These are phyloP conservation scores for Ephemerocybe angulata DNA, from an alignment of 768 basidiomycete genomes.

Conservation along the genomic window DNA sequence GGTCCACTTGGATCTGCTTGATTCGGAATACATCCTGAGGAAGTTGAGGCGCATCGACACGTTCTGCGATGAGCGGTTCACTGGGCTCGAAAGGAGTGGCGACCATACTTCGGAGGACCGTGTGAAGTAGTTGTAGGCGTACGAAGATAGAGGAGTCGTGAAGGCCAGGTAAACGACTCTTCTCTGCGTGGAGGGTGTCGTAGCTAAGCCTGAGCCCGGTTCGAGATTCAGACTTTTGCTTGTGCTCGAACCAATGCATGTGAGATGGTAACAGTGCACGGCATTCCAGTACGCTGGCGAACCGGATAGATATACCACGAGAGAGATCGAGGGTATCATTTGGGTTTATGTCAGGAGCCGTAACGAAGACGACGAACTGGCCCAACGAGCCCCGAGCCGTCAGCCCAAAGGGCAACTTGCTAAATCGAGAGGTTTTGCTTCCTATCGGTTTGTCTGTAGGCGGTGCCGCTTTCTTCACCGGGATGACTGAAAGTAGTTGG, in stretches of 20 bases:
- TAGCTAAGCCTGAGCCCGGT: conserved; percentile 51
- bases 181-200: conserved; percentile 44
- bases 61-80: conserved; percentile 55
- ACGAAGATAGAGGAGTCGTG: conserved; percentile 39
- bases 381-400: conserved; percentile 54
- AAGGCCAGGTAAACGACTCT: conserved; percentile 24
- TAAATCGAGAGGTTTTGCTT: conserved; percentile 27
- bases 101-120: conserved; percentile 56
- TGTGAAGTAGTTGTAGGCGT: conserved; percentile 42
- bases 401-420: conserved; percentile 52
- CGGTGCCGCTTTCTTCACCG: conserved; percentile 16
- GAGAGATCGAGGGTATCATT: conserved; percentile 59
- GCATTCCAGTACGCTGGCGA: conserved; percentile 52
- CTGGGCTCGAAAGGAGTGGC: conserved; percentile 67
- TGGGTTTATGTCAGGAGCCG: conserved; percentile 80
- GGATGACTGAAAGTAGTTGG: conserved; percentile 42
- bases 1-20: conserved; percentile 23
- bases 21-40: conserved; percentile 46
- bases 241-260: conserved; percentile 31
- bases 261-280: conserved; percentile 45
- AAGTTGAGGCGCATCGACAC: conserved; percentile 43
- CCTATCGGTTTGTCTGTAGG: conserved; percentile 8
- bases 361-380: conserved; percentile 63
- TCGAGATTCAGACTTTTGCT: conserved; percentile 42
- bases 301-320: conserved; percentile 63